Evolutionary conservation across 2,329 filamentous ascomycete species (phyloP), one percentile per base, ranked within the genome.

Genomic region (Podosphaera fusca): DNA sequence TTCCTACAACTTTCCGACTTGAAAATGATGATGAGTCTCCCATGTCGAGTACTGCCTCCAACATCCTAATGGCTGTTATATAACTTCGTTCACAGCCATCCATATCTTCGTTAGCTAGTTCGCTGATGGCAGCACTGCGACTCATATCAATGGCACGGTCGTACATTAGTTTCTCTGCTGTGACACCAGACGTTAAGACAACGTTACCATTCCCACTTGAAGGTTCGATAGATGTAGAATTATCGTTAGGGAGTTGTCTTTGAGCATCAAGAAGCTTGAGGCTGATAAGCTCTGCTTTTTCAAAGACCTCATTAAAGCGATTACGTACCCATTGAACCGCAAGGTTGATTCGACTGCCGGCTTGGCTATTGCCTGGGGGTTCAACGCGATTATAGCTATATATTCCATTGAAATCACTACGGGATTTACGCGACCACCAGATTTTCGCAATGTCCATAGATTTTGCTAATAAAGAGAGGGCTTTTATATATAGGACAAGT

Each of bases 111-210:
- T 90, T 88, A 1, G 92, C 87, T 55, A 98, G 85, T 70, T 98
- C 92, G 64, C 94, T 94, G 66, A 96, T 92, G 6, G 92, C 92
- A 6, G 92, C 90, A 3, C 86, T 81, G 56, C 88, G 81, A 68
- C 88, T 95, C 92, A 98, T 96, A 68, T 98, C 92, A 30, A 96
- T 73, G 0, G 92, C 92, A 52, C 92, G 85, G 64, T 98, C 92
- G 67, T 95, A 98, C 88, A 98, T 95, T 51, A 98, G 74, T 70
- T 89, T 95, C 72, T 96, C 92, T 0, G 92, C 92, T 30, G 88
- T 95, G 57, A 95, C 82, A 1, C 90, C 92, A 1, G 86, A 81
- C 12, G 86, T 94, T 33, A 98, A 76, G 53, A 85, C 79, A 33
- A 95, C 87, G 21, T 55, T 55, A 56, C 86, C 84, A 59, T 92